phyloP scores from a whole-genome alignment of 1,284 basidiomycete species.

The Puccinia novopanici region DNA sequence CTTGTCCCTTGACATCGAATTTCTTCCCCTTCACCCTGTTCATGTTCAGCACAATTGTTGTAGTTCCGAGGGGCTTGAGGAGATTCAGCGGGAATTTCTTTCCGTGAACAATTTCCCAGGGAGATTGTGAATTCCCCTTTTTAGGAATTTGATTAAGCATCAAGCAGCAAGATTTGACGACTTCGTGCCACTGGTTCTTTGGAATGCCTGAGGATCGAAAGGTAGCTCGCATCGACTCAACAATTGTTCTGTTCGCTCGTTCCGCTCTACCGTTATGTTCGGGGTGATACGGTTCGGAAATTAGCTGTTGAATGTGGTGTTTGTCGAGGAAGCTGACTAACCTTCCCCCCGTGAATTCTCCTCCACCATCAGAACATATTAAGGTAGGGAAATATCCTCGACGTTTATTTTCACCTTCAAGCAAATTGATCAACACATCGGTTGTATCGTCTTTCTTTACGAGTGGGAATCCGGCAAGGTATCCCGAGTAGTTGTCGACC shows the following conservation, averaged over 20 bases:
- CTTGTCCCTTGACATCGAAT: not conserved
- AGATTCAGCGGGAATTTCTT: not conserved
- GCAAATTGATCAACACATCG: not conserved
- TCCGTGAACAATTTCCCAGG: not conserved
- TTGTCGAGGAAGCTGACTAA: too few species aligned
- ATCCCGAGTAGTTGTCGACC: not conserved
- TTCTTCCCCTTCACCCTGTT: not conserved
- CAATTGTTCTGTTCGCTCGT: too few species aligned
- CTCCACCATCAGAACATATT: not conserved
- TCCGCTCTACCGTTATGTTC: too few species aligned
- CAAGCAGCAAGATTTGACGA: not conserved
- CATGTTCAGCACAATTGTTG: not conserved
- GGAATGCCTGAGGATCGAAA: too few species aligned
- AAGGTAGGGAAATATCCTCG: not conserved
- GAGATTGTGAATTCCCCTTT: not conserved
- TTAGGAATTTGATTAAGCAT: not conserved
- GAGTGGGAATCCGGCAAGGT: not conserved
- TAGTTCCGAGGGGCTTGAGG: not conserved
- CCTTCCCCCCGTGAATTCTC: not conserved
- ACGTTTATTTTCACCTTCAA: not conserved
- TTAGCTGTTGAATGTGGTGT: too few species aligned
- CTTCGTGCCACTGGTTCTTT: not conserved
- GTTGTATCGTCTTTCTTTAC: not conserved
- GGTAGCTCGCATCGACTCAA: too few species aligned
- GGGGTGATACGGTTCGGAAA: too few species aligned